Base-by-base conservation (phyloP, 176 grass and related monocot genomes). In the Rhynchospora pubera region DNA sequence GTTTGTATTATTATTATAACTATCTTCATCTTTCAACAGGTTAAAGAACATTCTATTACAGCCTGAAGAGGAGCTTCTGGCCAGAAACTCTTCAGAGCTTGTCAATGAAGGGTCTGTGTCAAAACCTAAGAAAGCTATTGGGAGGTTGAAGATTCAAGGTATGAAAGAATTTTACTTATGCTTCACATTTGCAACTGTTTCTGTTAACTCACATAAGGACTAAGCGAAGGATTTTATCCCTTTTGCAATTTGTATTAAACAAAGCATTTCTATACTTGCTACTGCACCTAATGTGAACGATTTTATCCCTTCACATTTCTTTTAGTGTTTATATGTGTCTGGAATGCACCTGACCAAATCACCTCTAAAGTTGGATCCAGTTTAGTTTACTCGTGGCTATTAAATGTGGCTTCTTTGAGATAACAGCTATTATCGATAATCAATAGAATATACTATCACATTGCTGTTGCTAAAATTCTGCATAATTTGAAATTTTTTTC, bases 81-180 rank as follows among this genome's bases (percentile, higher is more conserved):
- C 90, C 56, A 93, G 93, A 77, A 88, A 82, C 1, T 88, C 93
- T 53, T 87, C 96, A 45, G 89, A 95, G 78, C 93, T 91, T 87
- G 89, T 88, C 65, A 93, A 84, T 51, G 91, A 91, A 91, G 96
- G 96, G 51, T 83, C 89, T 78, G 87, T 89, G 23, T 82, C 93
- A 51, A 99, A 99, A 71, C 96, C 93, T 57, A 99, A 90, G 86
- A 99, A 93, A 86, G 88, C 89, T 71, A 93, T 95, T 57, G 96
- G 96, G 80, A 95, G 93, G 88, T 91, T 99, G 91, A 99, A 99
- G 80, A 93, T 99, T 73, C 96, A 99, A 99, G 96, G 96, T 97
- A 87, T 58, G 52, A 13, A 83, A 12, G 44, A 63, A 5, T 50
- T 74, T 57, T 18, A 32, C 47, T 62, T 75, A 4, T 7, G 15